Conservation (phyloP, 176 grass and related monocot genomes). For the Areca catechu region DNA sequence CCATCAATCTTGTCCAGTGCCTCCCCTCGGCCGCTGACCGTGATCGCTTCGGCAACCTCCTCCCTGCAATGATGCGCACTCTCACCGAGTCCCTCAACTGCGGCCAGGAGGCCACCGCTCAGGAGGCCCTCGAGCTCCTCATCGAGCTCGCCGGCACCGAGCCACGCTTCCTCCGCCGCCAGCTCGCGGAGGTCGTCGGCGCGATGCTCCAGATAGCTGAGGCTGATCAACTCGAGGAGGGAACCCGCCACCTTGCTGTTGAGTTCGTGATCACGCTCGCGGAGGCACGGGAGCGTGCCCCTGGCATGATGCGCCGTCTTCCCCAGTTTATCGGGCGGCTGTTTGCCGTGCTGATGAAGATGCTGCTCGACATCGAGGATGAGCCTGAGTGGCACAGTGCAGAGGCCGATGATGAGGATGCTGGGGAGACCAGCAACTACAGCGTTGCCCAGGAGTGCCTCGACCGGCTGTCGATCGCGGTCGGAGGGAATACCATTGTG, state of each 20-base stretch:
- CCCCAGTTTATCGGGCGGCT: conserved; percentile 89
- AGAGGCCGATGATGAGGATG: conserved; percentile 80
- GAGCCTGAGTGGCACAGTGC: conserved; percentile 83
- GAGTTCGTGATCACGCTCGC: conserved; percentile 93
- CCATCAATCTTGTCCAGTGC: conserved; percentile 85
- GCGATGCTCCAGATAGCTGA: conserved; percentile 90
- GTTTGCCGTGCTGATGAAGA: conserved; percentile 94
- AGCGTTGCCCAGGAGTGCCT: conserved; percentile 92
- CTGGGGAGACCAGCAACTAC: conserved; percentile 83
- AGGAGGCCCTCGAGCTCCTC: conserved; percentile 91
- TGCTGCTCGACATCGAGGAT: conserved; percentile 92
- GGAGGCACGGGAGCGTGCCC: conserved; percentile 82
- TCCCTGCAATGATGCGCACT: conserved; percentile 86
- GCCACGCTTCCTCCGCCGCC: conserved; percentile 75
- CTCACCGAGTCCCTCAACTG: conserved; percentile 86
- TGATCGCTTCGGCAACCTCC: conserved; percentile 73
- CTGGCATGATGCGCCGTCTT: conserved; percentile 90
- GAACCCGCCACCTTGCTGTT: conserved; percentile 76
- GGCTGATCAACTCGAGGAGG: conserved; percentile 63
- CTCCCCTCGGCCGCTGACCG: conserved; percentile 59
- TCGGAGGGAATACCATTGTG: conserved; percentile 84
- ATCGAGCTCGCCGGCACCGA: conserved; percentile 80
- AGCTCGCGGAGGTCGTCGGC: conserved; percentile 77
- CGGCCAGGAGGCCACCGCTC: conserved; percentile 70
- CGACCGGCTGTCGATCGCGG: conserved; percentile 76